Evolutionary conservation across 768 basidiomycete species (phyloP).

Genomic region (Phallus indusiatus): DNA sequence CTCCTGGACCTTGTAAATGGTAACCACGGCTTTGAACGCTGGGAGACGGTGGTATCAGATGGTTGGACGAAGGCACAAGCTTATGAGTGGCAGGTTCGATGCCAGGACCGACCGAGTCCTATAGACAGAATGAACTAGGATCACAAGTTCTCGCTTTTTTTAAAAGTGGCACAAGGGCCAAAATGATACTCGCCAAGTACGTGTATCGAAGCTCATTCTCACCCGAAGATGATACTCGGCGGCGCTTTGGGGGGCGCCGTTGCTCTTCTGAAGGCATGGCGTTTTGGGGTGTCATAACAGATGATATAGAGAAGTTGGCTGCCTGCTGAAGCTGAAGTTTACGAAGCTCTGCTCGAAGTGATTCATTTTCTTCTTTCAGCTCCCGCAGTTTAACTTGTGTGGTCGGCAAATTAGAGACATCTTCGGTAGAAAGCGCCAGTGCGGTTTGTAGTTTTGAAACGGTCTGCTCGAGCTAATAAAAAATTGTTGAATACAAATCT

Average conservation of each 20-base stretch:
- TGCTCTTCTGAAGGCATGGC: neutral
- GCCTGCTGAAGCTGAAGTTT: constrained; percentile 5
- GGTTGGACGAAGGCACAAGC: neutral
- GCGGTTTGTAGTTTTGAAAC: constrained; percentile 77
- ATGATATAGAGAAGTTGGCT: neutral
- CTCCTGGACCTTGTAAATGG: neutral
- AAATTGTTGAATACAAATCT: constrained; percentile 9
- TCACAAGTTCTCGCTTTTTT: constrained; percentile 2
- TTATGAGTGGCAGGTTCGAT: neutral
- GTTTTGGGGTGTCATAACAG: neutral
- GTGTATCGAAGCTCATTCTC: neutral
- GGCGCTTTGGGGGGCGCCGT: neutral
- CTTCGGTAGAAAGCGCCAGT: constrained; percentile 63
- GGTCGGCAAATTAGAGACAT: constrained; percentile 63
- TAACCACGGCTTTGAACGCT: neutral
- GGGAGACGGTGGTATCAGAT: neutral
- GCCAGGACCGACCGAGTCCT: neutral
- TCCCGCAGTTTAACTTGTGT: constrained; percentile 70
- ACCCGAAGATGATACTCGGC: neutral
- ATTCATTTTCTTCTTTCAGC: constrained; percentile 70
- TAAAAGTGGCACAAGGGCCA: neutral
- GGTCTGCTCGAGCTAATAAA: constrained; percentile 65
- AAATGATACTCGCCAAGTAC: constrained; percentile 9
- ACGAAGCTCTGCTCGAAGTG: constrained; percentile 29
- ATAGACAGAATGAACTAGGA: constrained; percentile 8